A percentile compares a stretch with the other conserved stretches of the same genome.
These are phyloP conservation scores for Phaeotremella skinneri DNA, from an alignment of 768 basidiomycete genomes.

Conservation along the genomic window DNA sequence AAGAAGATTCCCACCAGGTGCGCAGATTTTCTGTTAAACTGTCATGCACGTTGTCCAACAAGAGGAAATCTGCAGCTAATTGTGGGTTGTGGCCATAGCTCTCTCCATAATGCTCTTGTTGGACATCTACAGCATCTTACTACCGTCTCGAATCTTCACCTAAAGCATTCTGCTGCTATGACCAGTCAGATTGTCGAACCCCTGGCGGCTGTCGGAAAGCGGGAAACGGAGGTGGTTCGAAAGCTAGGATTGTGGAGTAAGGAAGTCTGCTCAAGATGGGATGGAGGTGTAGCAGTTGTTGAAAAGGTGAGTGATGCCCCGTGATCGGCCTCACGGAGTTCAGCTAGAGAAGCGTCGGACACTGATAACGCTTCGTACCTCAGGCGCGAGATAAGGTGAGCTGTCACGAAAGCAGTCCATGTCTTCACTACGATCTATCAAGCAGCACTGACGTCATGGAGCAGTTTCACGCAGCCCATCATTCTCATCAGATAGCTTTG, in stretches of 20 bases:
- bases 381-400: background rate
- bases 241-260: background rate
- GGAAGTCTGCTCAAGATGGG: background rate
- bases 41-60: background rate
- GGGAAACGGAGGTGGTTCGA: background rate
- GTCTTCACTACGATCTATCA: background rate
- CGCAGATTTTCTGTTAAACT: background rate
- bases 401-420: background rate
- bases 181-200: constrained; percentile 3
- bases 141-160: background rate
- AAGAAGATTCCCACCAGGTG: background rate
- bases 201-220: background rate
- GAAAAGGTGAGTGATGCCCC: background rate
- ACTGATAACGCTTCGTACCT: background rate
- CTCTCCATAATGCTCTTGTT: background rate
- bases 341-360: background rate
- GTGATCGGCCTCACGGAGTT: background rate
- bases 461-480: background rate
- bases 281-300: background rate
- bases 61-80: background rate
- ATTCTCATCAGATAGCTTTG: background rate
- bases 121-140: background rate
- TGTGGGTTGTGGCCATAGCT: background rate
- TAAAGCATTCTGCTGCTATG: background rate
- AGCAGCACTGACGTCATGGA: background rate